These are phyloP conservation scores for Adansonia grandidieri DNA, from an alignment of 441 rosid species.

Conservation along the genomic window DNA sequence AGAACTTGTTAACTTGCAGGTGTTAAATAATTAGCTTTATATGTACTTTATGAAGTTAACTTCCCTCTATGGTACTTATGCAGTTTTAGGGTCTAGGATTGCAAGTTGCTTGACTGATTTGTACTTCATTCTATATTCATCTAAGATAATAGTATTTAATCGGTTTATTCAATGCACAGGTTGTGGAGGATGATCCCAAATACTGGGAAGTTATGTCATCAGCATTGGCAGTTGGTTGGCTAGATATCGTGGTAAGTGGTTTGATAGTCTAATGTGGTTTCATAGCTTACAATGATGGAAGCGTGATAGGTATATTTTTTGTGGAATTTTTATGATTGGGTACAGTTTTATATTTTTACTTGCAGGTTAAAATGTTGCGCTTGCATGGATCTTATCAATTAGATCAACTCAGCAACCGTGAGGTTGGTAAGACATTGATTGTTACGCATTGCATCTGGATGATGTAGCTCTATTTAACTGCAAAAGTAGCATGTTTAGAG, in stretches of 20 bases:
- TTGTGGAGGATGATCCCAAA: too few species aligned
- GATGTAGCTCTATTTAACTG: conserved; percentile 2
- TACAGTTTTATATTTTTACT: conserved; percentile 19
- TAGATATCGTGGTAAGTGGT: conserved; percentile 75
- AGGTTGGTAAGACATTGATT: conserved; percentile 58
- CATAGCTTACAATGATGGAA: neutral
- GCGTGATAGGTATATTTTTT: conserved; percentile 14
- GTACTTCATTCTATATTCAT: neutral
- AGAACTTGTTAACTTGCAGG: conserved; percentile 73
- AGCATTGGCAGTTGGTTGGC: conserved; percentile 90
- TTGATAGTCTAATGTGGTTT: conserved; percentile 4
- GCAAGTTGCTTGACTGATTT: neutral
- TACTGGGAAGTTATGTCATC: conserved; percentile 33
- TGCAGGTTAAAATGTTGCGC: conserved; percentile 81
- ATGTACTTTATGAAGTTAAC: neutral
- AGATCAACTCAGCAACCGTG: conserved; percentile 86
- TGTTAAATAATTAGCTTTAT: conserved; percentile 29
- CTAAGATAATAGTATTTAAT: conserved; percentile 5
- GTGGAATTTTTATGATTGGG: conserved; percentile 17
- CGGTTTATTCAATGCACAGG: too few species aligned
- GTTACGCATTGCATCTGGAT: conserved; percentile 7
- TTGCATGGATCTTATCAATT: conserved; percentile 88
- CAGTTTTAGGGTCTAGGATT: neutral
- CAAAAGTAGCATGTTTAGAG: neutral
- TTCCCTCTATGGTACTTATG: neutral